Conservation (phyloP, 768 basidiomycete species). For the Pleurotus djamor region DNA sequence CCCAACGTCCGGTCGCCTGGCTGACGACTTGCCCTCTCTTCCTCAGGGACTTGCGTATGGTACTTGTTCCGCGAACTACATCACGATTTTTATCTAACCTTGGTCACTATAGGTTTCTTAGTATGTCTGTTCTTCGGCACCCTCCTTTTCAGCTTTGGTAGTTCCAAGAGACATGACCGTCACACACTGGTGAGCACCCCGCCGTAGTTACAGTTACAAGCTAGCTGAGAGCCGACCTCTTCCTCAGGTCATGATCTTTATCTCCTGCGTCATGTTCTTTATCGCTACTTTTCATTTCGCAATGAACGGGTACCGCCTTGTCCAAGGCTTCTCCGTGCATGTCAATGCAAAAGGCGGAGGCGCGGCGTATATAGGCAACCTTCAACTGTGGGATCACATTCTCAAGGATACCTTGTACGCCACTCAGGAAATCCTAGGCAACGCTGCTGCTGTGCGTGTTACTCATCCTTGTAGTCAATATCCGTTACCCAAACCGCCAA, state of each 20-base stretch:
- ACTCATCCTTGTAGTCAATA: too few species aligned
- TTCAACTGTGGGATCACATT: slow-evolving; percentile 16
- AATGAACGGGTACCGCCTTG: slow-evolving; percentile 12
- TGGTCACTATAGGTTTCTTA: slow-evolving; percentile 11
- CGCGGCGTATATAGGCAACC: slow-evolving; percentile 11
- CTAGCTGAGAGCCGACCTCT: background rate
- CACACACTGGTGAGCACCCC: slow-evolving; percentile 6
- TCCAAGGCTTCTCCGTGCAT: slow-evolving; percentile 12
- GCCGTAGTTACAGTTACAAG: background rate
- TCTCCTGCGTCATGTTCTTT: slow-evolving; percentile 15
- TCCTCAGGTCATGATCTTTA: slow-evolving; percentile 12
- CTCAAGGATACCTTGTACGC: slow-evolving; percentile 15
- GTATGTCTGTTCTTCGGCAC: slow-evolving; percentile 11
- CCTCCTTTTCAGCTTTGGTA: slow-evolving; percentile 10
- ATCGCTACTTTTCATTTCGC: slow-evolving; percentile 15
- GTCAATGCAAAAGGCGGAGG: slow-evolving; percentile 9
- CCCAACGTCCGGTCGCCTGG: background rate
- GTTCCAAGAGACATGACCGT: background rate
- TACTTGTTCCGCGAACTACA: background rate
- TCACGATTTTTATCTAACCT: background rate
- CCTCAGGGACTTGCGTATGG: background rate
- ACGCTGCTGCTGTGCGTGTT: slow-evolving; percentile 12
- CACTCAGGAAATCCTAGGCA: slow-evolving; percentile 16
- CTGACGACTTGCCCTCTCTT: background rate
- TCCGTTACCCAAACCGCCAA: background rate